Evolutionary conservation across 2,329 filamentous ascomycete species (phyloP).

Genomic region (Blastomyces percursus): DNA sequence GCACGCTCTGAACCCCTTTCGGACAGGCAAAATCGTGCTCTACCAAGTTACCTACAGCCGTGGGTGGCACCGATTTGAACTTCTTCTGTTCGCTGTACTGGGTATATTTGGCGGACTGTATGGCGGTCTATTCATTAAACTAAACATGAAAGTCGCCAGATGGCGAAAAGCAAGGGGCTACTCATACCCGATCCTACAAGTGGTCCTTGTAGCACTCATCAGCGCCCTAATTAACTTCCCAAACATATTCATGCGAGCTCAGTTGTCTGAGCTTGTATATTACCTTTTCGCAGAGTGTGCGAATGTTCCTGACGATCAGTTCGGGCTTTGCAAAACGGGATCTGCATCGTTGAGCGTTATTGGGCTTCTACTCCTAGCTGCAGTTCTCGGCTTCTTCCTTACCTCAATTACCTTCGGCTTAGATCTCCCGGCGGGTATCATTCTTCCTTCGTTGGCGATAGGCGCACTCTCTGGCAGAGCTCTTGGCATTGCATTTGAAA

Average conservation of each 20-base stretch:
- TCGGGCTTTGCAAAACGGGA: conserved; percentile 82
- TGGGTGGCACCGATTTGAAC: conserved; percentile 89
- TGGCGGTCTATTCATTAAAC: conserved; percentile 85
- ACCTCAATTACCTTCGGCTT: conserved; percentile 84
- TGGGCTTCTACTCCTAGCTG: conserved; percentile 68
- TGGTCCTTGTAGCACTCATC: conserved; percentile 63
- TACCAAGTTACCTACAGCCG: conserved; percentile 92
- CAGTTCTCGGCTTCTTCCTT: conserved; percentile 72
- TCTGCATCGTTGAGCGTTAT: conserved; percentile 73
- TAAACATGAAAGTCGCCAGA: conserved; percentile 75
- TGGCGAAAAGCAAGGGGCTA: conserved; percentile 66
- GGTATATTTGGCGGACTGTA: conserved; percentile 89
- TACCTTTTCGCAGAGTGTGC: conserved; percentile 86
- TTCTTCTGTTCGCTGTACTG: conserved; percentile 75
- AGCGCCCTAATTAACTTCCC: conserved; percentile 90
- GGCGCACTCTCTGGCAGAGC: conserved; percentile 83
- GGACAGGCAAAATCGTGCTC: conserved; percentile 86
- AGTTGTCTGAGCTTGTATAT: conserved; percentile 82
- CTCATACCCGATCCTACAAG: conserved; percentile 66
- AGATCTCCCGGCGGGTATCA: conserved; percentile 88
- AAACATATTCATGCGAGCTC: conserved; percentile 90
- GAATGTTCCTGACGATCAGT: conserved; percentile 68
- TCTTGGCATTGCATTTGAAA: conserved; percentile 77
- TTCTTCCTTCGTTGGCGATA: conserved; percentile 91
- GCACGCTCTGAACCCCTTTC: conserved; percentile 86